These are phyloP conservation scores for Pachysandra terminalis DNA, from an alignment of 164 flowering plant genomes.

Conservation along the genomic window DNA sequence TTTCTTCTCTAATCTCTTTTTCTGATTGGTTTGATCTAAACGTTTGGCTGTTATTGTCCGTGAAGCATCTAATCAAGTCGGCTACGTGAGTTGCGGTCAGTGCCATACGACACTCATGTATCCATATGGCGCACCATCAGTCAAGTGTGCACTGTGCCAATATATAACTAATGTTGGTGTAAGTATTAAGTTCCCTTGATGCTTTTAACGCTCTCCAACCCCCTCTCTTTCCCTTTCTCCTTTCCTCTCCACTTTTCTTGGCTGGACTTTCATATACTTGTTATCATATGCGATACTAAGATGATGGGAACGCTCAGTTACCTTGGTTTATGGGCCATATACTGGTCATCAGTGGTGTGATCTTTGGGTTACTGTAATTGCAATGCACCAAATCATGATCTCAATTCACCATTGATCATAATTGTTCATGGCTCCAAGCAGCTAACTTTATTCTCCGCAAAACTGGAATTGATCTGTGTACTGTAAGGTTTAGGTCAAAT, in stretches of 20 bases:
- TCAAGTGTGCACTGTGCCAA: constrained; percentile 89
- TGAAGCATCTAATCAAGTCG: constrained; percentile 50
- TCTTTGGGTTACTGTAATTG: no score
- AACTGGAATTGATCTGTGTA: no score
- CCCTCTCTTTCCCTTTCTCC: background rate
- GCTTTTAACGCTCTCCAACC: background rate
- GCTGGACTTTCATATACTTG: no score
- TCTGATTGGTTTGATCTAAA: constrained; percentile 12
- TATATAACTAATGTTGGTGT: constrained; percentile 74
- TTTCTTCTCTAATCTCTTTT: background rate
- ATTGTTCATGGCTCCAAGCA: no score
- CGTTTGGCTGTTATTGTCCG: constrained; percentile 11
- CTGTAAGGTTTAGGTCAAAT: no score
- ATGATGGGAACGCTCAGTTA: background rate
- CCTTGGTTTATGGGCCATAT: background rate
- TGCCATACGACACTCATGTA: constrained; percentile 85
- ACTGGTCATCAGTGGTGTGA: no score
- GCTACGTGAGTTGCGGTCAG: constrained; percentile 81
- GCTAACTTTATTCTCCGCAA: no score
- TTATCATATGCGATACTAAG: no score
- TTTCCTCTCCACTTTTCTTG: no score
- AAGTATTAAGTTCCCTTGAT: constrained; percentile 21
- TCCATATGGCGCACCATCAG: constrained; percentile 91
- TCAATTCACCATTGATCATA: no score
- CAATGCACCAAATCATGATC: no score